Evolutionary conservation across 1,139 yeast genomes (phyloP), one percentile per base, ranked within the genome.

Genomic region (Pichia sp.): DNA sequence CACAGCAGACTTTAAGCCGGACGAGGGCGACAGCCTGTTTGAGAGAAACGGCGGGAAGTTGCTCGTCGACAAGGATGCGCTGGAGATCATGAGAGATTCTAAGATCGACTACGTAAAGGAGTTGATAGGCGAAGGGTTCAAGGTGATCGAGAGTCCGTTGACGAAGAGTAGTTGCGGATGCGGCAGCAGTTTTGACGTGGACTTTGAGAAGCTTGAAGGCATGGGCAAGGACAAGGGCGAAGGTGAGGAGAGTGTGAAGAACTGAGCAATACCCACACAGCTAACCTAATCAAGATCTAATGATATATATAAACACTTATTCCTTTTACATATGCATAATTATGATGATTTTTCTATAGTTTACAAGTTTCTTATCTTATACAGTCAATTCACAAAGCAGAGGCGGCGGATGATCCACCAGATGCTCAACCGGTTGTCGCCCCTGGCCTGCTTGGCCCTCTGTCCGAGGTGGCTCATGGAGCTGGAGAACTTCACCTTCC

Each of bases 81-180:
- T 93, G 61, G 86, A 84, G 60, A 86, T 95, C 33, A 74, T 95
- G 62, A 85, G 92, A 63, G 96, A 91, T 58, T 86, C 96, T 12
- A 89, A 87, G 45, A 75, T 95, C 48, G 97, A 92, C 64, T 95
- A 90, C 67, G 85, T 95, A 0, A 88, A 91, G 29, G 99, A 95
- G 68, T 79, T 95, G 66, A 95, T 95, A 59, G 99, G 99, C 2
- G 87, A 95, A 51, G 93, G 91, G 65, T 95, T 95, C 72, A 92
- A 91, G 68, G 87, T 95, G 49, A 84, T 86, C 30, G 95, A 91
- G 63, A 89, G 96, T 60, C 96, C 96, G 0, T 87, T 87, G 65
- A 85, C 97, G 31, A 84, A 90, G 36, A 86, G 95, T 49, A 85
- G 95, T 51, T 95, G 99, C 73, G 99, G 99, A 0, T 93, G 99